phyloP scores from a whole-genome alignment of 768 basidiomycete species.

The Termitomyces eurrhizus region DNA sequence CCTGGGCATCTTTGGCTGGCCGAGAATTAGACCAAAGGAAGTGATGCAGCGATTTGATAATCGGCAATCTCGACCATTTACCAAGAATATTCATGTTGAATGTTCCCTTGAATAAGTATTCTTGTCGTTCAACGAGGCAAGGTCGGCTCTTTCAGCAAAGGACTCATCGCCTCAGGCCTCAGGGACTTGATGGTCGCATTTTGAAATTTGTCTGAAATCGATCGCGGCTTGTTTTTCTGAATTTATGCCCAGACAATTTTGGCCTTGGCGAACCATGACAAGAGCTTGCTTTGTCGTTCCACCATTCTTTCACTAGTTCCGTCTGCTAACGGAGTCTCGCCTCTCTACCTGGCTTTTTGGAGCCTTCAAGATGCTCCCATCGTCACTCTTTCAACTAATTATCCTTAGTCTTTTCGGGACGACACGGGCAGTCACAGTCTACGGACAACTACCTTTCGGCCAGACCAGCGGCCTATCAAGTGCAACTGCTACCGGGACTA shows the following conservation, averaged over 20 bases:
- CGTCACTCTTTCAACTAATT: neutral
- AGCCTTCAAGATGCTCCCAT: neutral
- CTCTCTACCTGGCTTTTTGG: neutral
- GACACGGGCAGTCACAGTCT: slow-evolving; percentile 25
- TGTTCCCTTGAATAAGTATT: neutral
- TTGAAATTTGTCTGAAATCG: neutral
- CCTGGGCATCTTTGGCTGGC: neutral
- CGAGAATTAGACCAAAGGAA: neutral
- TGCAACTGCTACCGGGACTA: slow-evolving; percentile 6
- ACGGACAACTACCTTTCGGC: slow-evolving; percentile 28
- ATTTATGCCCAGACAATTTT: neutral
- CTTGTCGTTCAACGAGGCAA: neutral
- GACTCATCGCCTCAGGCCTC: neutral
- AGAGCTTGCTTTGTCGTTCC: neutral
- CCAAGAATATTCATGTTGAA: neutral
- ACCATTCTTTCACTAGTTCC: neutral
- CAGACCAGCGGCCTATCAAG: slow-evolving; percentile 7
- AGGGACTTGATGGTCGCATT: neutral
- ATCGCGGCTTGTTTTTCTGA: neutral
- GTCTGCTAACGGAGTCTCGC: neutral
- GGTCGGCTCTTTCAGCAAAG: neutral
- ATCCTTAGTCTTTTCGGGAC: neutral
- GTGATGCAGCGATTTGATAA: neutral
- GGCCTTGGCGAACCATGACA: neutral
- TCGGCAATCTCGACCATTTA: neutral